A percentile compares a stretch with the other conserved stretches of the same genome.
phyloP scores from a whole-genome alignment of 106 monocot genomes.

The Platanthera zijinensis region DNA sequence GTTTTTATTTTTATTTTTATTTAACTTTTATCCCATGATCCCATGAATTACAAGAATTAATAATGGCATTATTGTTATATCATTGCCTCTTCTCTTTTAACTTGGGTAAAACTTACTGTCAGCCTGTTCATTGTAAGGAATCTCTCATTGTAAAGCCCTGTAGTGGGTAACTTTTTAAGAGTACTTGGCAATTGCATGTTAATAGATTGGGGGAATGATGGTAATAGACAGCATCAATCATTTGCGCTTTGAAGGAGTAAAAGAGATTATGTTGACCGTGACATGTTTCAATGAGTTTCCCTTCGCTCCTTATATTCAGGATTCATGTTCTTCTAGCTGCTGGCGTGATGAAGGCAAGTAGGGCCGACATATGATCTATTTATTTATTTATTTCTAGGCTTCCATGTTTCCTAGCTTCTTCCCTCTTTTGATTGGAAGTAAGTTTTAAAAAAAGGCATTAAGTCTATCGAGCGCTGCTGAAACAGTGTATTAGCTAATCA shows the following conservation, averaged over 20 bases:
- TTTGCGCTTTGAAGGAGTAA: neutral
- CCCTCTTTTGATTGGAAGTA: no score
- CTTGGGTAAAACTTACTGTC: neutral
- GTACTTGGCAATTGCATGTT: neutral
- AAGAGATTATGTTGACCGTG: neutral
- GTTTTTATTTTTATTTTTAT: neutral
- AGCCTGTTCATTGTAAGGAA: neutral
- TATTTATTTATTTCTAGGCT: neutral
- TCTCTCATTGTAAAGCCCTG: neutral
- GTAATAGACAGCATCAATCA: neutral
- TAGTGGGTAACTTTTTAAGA: neutral
- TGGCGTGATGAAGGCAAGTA: conserved; percentile 2
- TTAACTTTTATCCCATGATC: neutral
- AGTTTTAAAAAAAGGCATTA: no score
- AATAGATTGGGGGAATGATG: conserved; percentile 8
- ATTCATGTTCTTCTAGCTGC: neutral
- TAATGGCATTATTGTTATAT: neutral
- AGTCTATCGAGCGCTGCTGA: no score
- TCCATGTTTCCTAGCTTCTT: neutral
- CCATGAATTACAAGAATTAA: neutral
- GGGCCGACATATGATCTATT: neutral
- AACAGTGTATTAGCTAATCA: no score
- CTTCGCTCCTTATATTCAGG: conserved; percentile 1
- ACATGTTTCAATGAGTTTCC: neutral
- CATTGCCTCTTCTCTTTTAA: neutral